phyloP scores from a whole-genome alignment of 352 stramenopile species.

The Blastocystis sp. region DNA sequence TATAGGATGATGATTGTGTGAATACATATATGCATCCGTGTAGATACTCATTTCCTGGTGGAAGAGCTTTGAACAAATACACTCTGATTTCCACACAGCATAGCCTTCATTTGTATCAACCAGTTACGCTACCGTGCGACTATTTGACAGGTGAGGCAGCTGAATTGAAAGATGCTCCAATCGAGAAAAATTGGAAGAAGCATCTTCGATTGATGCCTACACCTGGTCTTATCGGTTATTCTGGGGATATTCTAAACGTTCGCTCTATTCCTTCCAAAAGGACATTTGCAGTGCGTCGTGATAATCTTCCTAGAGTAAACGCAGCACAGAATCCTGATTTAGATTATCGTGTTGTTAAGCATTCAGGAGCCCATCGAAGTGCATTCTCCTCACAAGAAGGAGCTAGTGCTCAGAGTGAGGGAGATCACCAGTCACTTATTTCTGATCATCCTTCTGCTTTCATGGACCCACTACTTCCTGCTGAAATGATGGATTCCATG shows the following conservation, averaged over 20 bases:
- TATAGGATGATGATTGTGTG: constrained; percentile 12
- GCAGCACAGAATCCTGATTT: no score
- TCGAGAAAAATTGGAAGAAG: constrained; percentile 27
- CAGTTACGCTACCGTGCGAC: constrained; percentile 18
- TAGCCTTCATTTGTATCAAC: constrained; percentile 56
- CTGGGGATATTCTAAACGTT: neutral
- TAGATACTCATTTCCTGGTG: constrained; percentile 30
- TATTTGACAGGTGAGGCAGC: constrained; percentile 18
- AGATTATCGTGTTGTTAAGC: no score
- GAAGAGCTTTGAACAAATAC: neutral
- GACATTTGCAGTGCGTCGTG: no score
- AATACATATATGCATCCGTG: constrained; percentile 27
- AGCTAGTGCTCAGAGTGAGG: no score
- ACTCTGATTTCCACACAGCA: constrained; percentile 41
- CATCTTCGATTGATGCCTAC: neutral
- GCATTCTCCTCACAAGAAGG: no score
- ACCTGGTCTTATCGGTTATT: constrained; percentile 3
- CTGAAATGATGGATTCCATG: neutral
- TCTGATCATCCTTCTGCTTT: neutral
- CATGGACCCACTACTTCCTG: neutral
- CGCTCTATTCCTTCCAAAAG: no score
- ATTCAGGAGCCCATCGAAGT: no score
- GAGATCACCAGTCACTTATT: no score
- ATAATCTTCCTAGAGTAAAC: no score
- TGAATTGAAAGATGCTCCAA: neutral